Base-by-base conservation (phyloP, 1,139 yeast species). In the Diutina neorugosa region DNA sequence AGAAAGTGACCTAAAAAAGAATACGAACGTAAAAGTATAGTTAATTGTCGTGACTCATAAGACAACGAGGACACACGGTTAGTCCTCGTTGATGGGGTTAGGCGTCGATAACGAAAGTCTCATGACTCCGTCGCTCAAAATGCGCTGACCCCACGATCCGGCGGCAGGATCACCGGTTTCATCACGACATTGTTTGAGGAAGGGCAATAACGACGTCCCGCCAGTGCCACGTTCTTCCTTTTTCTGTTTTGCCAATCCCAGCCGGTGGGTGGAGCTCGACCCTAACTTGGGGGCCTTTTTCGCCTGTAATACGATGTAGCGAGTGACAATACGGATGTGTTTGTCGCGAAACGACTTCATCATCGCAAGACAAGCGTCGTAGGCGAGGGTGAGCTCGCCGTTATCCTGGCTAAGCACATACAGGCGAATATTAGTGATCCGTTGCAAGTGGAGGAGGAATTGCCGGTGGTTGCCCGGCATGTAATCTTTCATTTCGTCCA, bases 141-240 rank as follows among this genome's bases (percentile, higher is more conserved):
- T 72, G 57, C 93, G 75, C 62, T 81, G 80, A 66, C 95, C 96
- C 96, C 96, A 88, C 53, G 73, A 77, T 55, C 96, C 93, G 43
- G 95, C 96, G 25, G 96, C 96, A 7, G 90, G 82, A 61, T 85
- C 93, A 46, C 96, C 96, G 9, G 96, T 91, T 66, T 91, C 98
- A 68, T 91, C 97, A 65, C 98, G 81, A 59, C 96, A 91, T 67
- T 91, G 97, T 66, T 90, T 90, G 63, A 91, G 77, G 69, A 91
- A 91, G 34, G 96, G 96, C 57, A 91, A 78, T 61, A 91, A 74
- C 0, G 96, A 84, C 0, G 97, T 91, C 47, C 98, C 97, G 16
- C 98, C 98, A 1, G 98, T 91, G 9, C 98, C 98, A 59, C 82
- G 79, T 58, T 80, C 82, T 58, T 78, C 82, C 59, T 71, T 69